Conservation (phyloP, 2,329 filamentous ascomycete genomes). For the Colletotrichum gloeosporioides region DNA sequence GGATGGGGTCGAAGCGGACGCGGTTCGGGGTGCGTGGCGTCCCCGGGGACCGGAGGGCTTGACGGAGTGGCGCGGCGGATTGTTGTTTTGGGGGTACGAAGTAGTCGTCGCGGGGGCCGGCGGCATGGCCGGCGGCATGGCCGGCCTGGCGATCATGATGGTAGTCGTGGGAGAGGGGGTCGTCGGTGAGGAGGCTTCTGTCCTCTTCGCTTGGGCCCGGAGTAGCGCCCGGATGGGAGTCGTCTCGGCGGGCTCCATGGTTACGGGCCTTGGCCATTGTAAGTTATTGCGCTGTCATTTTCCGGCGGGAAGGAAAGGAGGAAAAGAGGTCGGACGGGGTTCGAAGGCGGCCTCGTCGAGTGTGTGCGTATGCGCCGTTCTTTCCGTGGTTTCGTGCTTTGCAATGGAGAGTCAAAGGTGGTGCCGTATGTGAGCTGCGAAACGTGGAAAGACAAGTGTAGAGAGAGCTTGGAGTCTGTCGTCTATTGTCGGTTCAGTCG, state of each 20-base stretch:
- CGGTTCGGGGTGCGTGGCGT: constrained; percentile 72
- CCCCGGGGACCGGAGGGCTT: constrained; percentile 28
- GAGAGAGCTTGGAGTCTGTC: not conserved
- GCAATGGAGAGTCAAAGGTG: not conserved
- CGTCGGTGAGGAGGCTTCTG: constrained; percentile 26
- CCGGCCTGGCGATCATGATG: not conserved
- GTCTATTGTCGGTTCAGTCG: constrained; percentile 11
- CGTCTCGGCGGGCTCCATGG: constrained; percentile 21
- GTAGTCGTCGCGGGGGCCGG: constrained; percentile 13
- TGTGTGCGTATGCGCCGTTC: not conserved
- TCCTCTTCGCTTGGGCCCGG: constrained; percentile 24
- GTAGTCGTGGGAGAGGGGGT: constrained; percentile 22
- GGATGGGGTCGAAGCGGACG: constrained; percentile 73
- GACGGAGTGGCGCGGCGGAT: not conserved
- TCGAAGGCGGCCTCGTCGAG: not conserved
- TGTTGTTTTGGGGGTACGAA: not conserved
- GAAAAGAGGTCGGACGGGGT: not conserved
- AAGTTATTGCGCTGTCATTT: constrained; percentile 25
- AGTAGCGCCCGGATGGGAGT: constrained; percentile 18
- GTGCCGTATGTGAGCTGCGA: not conserved
- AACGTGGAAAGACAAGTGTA: not conserved
- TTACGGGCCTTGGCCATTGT: constrained; percentile 25
- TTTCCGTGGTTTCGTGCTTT: not conserved
- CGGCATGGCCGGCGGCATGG: not conserved
- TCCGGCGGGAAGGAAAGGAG: not conserved